Evolutionary conservation across 176 grass and related monocot genomes (phyloP).

Genomic region (Dendrocalamus sinicus): DNA sequence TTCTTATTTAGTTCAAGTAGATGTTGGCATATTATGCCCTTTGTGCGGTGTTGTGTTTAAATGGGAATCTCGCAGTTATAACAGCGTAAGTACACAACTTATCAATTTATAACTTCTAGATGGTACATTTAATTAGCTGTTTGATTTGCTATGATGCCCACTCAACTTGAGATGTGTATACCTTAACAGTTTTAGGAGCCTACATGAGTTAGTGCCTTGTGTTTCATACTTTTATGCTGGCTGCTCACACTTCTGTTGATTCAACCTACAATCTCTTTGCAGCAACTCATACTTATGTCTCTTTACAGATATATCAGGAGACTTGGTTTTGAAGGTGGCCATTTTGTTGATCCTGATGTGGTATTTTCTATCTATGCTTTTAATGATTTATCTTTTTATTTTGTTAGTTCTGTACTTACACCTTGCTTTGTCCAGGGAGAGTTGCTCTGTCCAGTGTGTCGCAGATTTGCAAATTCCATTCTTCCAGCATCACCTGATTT

Average conservation of each 20-base stretch:
- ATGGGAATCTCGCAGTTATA: neutral
- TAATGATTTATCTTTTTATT: slow-evolving; percentile 25
- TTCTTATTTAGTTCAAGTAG: slow-evolving; percentile 22
- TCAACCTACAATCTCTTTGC: slow-evolving; percentile 11
- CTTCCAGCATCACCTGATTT: slow-evolving; percentile 65
- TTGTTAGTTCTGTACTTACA: slow-evolving; percentile 44
- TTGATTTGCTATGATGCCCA: neutral
- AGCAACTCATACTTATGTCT: slow-evolving; percentile 29
- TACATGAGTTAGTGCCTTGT: neutral
- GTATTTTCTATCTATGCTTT: slow-evolving; percentile 50
- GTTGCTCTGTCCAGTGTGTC: slow-evolving; percentile 92
- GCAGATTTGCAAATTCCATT: slow-evolving; percentile 96
- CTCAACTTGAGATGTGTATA: neutral
- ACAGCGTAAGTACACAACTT: neutral
- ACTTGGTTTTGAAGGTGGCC: slow-evolving; percentile 97
- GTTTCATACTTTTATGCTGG: slow-evolving; percentile 8
- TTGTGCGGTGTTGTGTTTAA: slow-evolving; percentile 18
- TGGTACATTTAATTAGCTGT: neutral
- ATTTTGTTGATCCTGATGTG: slow-evolving; percentile 91
- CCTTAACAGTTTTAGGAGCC: neutral
- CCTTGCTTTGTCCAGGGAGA: slow-evolving; percentile 70
- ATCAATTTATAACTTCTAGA: slow-evolving; percentile 7
- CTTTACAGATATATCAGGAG: slow-evolving; percentile 77
- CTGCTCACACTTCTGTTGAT: slow-evolving; percentile 29
- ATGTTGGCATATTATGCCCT: neutral